These are phyloP conservation scores for Bretschneidera sinensis DNA, from an alignment of 345 rosid species.

Conservation along the genomic window DNA sequence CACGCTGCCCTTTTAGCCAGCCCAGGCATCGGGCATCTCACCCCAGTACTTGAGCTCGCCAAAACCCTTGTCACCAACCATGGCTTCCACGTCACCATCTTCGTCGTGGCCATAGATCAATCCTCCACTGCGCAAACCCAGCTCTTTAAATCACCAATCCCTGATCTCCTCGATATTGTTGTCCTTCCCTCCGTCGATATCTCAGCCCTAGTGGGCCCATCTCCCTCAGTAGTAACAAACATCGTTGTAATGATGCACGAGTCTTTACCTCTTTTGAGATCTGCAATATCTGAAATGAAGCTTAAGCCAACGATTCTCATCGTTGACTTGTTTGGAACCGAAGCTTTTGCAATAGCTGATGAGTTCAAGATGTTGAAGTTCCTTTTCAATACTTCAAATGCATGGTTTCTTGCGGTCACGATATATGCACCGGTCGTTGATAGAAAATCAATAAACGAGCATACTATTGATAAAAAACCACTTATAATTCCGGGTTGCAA, in stretches of 20 bases:
- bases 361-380: slow-evolving; percentile 47
- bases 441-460: no score
- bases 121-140: slow-evolving; percentile 34
- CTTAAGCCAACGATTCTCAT: no score
- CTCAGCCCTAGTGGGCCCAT: no score
- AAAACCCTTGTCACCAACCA: slow-evolving; percentile 37
- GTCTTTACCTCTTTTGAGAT: no score
- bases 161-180: no score
- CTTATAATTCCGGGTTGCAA: slow-evolving; percentile 46
- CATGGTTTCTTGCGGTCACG: slow-evolving; percentile 35
- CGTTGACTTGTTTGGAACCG: slow-evolving; percentile 43
- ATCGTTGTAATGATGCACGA: no score
- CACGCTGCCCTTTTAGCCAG: slow-evolving; percentile 51
- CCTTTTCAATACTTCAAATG: no score
- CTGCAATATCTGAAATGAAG: no score
- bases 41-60: slow-evolving; percentile 57
- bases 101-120: slow-evolving; percentile 31
- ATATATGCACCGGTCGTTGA: slow-evolving; percentile 28
- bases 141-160: slow-evolving; percentile 17
- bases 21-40: slow-evolving; percentile 70
- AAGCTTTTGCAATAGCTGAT: slow-evolving; percentile 36
- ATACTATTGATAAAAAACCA: slow-evolving; percentile 22
- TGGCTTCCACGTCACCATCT: slow-evolving; percentile 40
- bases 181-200: no score
- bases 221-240: no score